Percentiles rank a stretch among this genome's conserved stretches.
These are phyloP conservation scores for Cronartium quercuum DNA, from an alignment of 1,284 basidiomycete genomes.

Conservation along the genomic window DNA sequence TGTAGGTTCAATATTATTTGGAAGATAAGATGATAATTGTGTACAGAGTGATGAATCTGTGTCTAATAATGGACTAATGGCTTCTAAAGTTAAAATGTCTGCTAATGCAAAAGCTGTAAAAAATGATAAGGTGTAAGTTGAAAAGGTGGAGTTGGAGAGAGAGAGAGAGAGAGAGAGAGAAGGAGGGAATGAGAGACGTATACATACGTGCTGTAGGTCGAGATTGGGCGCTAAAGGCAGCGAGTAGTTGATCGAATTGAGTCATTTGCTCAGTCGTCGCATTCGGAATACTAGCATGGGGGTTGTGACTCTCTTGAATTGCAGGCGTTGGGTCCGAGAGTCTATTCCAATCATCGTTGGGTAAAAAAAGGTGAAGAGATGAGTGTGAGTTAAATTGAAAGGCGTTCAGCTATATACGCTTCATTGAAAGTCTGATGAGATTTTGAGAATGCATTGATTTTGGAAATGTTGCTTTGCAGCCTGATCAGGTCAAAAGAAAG, in stretches of 20 bases:
- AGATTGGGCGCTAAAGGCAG: slow-evolving; percentile 6
- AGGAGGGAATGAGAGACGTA: background rate
- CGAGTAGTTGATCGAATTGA: slow-evolving; percentile 24
- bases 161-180: background rate
- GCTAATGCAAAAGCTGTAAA: slow-evolving; percentile 4
- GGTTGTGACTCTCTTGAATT: background rate
- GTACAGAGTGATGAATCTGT: slow-evolving; percentile 37
- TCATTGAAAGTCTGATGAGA: too few relatives aligned
- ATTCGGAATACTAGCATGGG: background rate
- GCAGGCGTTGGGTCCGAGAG: too few relatives aligned
- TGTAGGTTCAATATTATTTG: slow-evolving; percentile 33
- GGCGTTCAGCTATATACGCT: too few relatives aligned
- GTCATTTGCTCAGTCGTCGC: slow-evolving; percentile 23
- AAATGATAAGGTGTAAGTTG: background rate
- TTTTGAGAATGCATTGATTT: too few relatives aligned
- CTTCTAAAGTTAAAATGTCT: slow-evolving; percentile 15
- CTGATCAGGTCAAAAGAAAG: too few relatives aligned
- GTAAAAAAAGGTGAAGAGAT: too few relatives aligned
- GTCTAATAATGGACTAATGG: slow-evolving; percentile 6
- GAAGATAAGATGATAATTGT: slow-evolving; percentile 40
- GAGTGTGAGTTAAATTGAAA: too few relatives aligned
- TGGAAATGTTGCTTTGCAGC: too few relatives aligned
- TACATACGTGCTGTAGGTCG: background rate
- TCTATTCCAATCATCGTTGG: too few relatives aligned
- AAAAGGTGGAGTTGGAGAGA: too few relatives aligned